These are phyloP conservation scores for Microthyrium microscopicum DNA, from an alignment of 2,329 filamentous ascomycete genomes.

Conservation along the genomic window DNA sequence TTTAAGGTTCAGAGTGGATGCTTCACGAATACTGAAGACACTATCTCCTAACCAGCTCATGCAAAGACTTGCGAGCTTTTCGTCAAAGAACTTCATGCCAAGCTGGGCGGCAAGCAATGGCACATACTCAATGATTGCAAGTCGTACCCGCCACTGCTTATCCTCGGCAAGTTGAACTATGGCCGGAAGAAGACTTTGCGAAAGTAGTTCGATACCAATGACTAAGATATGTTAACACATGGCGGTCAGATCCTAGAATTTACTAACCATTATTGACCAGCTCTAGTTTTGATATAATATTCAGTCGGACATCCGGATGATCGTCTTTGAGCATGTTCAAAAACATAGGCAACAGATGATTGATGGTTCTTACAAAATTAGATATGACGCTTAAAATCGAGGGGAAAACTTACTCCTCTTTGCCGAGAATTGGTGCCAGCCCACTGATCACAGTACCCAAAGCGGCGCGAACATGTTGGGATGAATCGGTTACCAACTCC, in stretches of 20 bases:
- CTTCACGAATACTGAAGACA: constrained; percentile 95
- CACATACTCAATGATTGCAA: constrained; percentile 99
- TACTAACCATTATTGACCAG: constrained; percentile 77
- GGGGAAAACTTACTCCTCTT: constrained; percentile 61
- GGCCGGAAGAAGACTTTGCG: constrained; percentile 87
- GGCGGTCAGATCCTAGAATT: neutral
- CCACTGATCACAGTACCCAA: constrained; percentile 95
- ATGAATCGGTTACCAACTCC: constrained; percentile 87
- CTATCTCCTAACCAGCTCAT: constrained; percentile 99
- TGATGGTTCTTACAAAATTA: constrained; percentile 54
- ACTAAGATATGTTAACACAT: constrained; percentile 34
- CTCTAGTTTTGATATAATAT: constrained; percentile 99
- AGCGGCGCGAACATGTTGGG: constrained; percentile 90
- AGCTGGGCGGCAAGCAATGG: constrained; percentile 89
- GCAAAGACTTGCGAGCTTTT: constrained; percentile 86
- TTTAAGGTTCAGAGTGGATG: constrained; percentile 92
- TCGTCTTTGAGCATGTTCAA: constrained; percentile 99
- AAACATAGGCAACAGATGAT: constrained; percentile 96
- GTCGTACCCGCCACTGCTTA: constrained; percentile 95
- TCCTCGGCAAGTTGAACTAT: constrained; percentile 97
- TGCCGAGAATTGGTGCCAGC: constrained; percentile 88
- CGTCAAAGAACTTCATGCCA: constrained; percentile 94
- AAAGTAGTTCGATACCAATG: constrained; percentile 92
- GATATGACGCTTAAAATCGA: constrained; percentile 6
- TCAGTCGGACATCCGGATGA: constrained; percentile 91